Evolutionary conservation across 1,139 yeast species (phyloP).

Genomic region (Taphrina communis): DNA sequence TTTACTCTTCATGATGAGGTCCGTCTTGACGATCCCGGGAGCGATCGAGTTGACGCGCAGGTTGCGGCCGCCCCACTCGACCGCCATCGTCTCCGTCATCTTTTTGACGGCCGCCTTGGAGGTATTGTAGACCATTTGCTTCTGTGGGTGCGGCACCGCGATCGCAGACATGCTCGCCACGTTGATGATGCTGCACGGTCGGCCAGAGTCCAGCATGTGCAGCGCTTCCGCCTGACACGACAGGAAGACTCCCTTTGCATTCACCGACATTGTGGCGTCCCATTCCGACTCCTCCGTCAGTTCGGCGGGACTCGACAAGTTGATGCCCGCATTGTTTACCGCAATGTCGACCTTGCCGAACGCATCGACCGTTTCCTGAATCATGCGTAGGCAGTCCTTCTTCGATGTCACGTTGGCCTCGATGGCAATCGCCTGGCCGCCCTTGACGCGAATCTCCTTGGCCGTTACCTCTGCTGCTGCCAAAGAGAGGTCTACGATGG

Average conservation of each 20-base stretch:
- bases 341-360: constrained; percentile 90
- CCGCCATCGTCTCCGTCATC: constrained; percentile 61
- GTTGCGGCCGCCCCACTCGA: constrained; percentile 64
- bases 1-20: constrained; percentile 36
- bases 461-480: constrained; percentile 63
- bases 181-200: constrained; percentile 67
- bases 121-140: constrained; percentile 66
- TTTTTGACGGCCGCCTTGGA: constrained; percentile 67
- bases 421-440: constrained; percentile 60
- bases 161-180: constrained; percentile 71
- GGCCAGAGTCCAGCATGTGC: constrained; percentile 66
- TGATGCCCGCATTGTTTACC: constrained; percentile 95
- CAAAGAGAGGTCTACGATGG: constrained; percentile 71
- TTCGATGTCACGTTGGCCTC: constrained; percentile 47
- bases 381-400: constrained; percentile 73
- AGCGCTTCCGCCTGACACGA: constrained; percentile 72
- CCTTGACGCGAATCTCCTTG: constrained; percentile 62
- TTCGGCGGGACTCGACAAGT: constrained; percentile 54
- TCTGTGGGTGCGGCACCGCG: constrained; percentile 70
- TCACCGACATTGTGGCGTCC: constrained; percentile 60
- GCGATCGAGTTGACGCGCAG: constrained; percentile 63
- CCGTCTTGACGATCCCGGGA: constrained; percentile 66
- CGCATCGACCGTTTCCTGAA: constrained; percentile 80
- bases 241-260: constrained; percentile 77
- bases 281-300: constrained; percentile 29